phyloP scores from a whole-genome alignment of 2,329 filamentous ascomycete genomes.

The Akanthomyces dipterigenus region DNA sequence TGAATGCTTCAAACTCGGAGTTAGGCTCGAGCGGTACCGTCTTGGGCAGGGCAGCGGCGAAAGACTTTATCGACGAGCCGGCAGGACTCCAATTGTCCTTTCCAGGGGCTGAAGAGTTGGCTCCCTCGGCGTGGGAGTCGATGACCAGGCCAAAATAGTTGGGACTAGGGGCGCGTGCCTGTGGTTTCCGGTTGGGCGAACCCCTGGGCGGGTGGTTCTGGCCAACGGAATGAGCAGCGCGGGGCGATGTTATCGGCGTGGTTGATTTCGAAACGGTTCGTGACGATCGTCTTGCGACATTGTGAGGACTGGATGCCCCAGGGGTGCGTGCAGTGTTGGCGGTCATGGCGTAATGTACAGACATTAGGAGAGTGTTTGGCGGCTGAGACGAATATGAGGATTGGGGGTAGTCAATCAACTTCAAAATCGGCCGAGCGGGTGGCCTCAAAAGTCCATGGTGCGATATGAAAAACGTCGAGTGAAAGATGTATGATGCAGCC shows the following conservation, averaged over 20 bases:
- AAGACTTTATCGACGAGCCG: slow-evolving; percentile 64
- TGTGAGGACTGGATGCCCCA: slow-evolving; percentile 8
- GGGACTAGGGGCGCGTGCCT: slow-evolving; percentile 53
- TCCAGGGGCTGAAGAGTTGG: slow-evolving; percentile 56
- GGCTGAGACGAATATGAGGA: not conserved
- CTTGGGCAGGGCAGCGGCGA: slow-evolving; percentile 60
- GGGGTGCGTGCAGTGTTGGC: slow-evolving; percentile 10
- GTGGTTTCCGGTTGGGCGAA: slow-evolving; percentile 29
- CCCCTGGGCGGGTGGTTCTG: slow-evolving; percentile 47
- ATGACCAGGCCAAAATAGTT: slow-evolving; percentile 81
- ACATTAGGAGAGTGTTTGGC: not conserved
- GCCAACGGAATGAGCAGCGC: slow-evolving; percentile 46
- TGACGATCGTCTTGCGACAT: slow-evolving; percentile 7
- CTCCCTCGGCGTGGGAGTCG: slow-evolving; percentile 52
- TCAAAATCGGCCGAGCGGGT: not conserved
- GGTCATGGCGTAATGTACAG: slow-evolving; percentile 11
- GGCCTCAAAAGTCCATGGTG: slow-evolving; percentile 5
- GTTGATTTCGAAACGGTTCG: slow-evolving; percentile 31
- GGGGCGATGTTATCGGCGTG: slow-evolving; percentile 48
- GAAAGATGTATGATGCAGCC: not conserved
- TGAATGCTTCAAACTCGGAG: slow-evolving; percentile 76
- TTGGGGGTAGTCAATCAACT: not conserved
- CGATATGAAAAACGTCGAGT: not conserved
- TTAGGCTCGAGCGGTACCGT: slow-evolving; percentile 68
- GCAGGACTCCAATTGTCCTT: slow-evolving; percentile 70